Conservation (phyloP, 306 rosid genomes). For the Trifolium dubium region DNA sequence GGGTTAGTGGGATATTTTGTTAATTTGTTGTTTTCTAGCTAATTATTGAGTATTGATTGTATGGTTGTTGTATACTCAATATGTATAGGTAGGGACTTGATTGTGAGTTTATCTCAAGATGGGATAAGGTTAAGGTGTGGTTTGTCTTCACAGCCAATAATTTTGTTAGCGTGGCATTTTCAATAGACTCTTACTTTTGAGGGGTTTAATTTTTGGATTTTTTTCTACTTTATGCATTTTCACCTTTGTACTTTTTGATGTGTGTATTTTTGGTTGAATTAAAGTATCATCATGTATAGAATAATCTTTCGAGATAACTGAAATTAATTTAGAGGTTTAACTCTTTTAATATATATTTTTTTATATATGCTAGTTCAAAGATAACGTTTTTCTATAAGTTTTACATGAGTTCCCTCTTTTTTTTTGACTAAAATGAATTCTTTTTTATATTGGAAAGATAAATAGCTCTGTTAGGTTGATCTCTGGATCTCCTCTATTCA, state of each 20-base stretch:
- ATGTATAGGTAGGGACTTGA: slow-evolving; percentile 28
- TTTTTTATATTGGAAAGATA: too few relatives aligned
- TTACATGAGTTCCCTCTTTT: too few relatives aligned
- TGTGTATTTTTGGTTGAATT: background rate
- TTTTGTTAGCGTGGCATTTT: background rate
- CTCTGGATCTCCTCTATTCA: too few relatives aligned
- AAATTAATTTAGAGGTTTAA: too few relatives aligned
- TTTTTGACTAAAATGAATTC: too few relatives aligned
- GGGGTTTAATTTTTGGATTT: background rate
- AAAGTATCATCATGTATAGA: background rate
- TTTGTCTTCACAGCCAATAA: background rate
- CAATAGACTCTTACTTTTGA: background rate
- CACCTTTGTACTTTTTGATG: background rate
- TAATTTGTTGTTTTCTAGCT: background rate
- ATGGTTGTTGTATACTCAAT: slow-evolving; percentile 13
- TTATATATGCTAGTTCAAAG: too few relatives aligned
- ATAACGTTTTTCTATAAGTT: too few relatives aligned
- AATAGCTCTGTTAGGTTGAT: too few relatives aligned
- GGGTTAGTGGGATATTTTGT: slow-evolving; percentile 8
- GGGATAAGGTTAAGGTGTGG: slow-evolving; percentile 14
- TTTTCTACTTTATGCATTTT: slow-evolving; percentile 7
- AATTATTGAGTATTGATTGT: background rate
- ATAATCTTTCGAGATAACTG: too few relatives aligned
- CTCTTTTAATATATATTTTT: too few relatives aligned
- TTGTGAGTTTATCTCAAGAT: background rate